These are phyloP conservation scores for Periconia sp. DNA, from an alignment of 2,329 filamentous ascomycete genomes.

Conservation along the genomic window DNA sequence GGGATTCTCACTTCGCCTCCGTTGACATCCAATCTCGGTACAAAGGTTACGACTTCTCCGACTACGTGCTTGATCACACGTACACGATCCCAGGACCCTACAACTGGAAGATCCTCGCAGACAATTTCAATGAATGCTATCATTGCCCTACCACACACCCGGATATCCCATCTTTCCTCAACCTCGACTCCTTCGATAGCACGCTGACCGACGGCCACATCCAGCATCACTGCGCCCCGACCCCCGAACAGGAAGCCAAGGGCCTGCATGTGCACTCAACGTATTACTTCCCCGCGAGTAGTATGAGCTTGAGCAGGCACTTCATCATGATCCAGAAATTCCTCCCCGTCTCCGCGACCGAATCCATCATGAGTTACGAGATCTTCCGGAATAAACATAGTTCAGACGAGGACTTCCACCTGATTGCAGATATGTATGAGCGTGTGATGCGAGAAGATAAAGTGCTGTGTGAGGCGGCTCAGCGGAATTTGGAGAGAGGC, in stretches of 20 bases:
- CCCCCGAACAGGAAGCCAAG: constrained; percentile 16
- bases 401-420: constrained; percentile 58
- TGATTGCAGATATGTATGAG: constrained; percentile 62
- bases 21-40: constrained; percentile 27
- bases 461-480: constrained; percentile 58
- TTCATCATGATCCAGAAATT: constrained; percentile 66
- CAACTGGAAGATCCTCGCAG: constrained; percentile 38
- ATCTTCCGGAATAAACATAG: constrained; percentile 62
- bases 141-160: constrained; percentile 63
- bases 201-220: constrained; percentile 26
- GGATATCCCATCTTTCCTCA: constrained; percentile 57
- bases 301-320: constrained; percentile 37
- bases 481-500: constrained; percentile 61
- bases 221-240: constrained; percentile 25
- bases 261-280: constrained; percentile 27
- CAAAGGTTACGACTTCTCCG: constrained; percentile 17
- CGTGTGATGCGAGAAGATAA: constrained; percentile 67
- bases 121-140: constrained; percentile 69
- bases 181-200: constrained; percentile 54
- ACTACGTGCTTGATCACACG: constrained; percentile 26
- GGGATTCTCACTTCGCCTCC: constrained; percentile 23
- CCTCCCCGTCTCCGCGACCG: constrained; percentile 54
- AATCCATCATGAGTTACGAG: constrained; percentile 60
- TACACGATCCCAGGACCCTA: constrained; percentile 25
- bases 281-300: constrained; percentile 30